A percentile compares a stretch with the other conserved stretches of the same genome.
phyloP scores from a whole-genome alignment of 306 rosid genomes.

The Purshia tridentata region DNA sequence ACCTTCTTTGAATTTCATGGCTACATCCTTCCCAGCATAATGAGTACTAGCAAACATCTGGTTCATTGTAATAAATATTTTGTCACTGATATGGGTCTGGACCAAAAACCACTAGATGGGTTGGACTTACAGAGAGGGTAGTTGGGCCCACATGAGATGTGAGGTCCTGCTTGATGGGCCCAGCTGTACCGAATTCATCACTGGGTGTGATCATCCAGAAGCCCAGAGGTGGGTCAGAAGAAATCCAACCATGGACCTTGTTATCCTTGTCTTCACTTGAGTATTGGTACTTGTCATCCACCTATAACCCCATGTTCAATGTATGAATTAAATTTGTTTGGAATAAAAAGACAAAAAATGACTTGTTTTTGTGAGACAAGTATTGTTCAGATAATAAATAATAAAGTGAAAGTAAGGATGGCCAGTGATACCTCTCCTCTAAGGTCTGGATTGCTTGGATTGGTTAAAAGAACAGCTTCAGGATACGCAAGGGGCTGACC shows the following conservation, averaged over 20 bases:
- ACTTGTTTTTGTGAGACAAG: neutral
- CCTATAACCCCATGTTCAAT: slow-evolving; percentile 52
- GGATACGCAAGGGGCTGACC: slow-evolving; percentile 49
- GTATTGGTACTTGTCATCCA: slow-evolving; percentile 90
- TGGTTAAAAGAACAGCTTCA: slow-evolving; percentile 69
- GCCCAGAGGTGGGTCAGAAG: slow-evolving; percentile 39
- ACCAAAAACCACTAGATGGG: no score
- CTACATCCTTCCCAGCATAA: slow-evolving; percentile 46
- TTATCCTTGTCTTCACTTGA: slow-evolving; percentile 50
- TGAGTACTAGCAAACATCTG: slow-evolving; percentile 86
- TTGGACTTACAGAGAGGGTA: slow-evolving; percentile 60
- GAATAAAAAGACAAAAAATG: neutral
- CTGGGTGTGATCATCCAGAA: slow-evolving; percentile 88
- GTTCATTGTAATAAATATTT: neutral
- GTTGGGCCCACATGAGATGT: slow-evolving; percentile 85
- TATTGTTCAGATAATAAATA: no score
- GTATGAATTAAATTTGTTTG: neutral
- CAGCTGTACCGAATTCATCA: slow-evolving; percentile 60
- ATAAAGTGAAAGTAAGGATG: neutral
- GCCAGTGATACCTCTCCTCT: slow-evolving; percentile 53
- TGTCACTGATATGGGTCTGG: neutral
- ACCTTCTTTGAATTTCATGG: slow-evolving; percentile 44
- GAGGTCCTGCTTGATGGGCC: slow-evolving; percentile 83
- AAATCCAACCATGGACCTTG: slow-evolving; percentile 70
- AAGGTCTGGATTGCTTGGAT: slow-evolving; percentile 34